Evolutionary conservation across 2,329 filamentous ascomycete species (phyloP), one percentile per base, ranked within the genome.

Genomic region (Colletotrichum brevisporum): DNA sequence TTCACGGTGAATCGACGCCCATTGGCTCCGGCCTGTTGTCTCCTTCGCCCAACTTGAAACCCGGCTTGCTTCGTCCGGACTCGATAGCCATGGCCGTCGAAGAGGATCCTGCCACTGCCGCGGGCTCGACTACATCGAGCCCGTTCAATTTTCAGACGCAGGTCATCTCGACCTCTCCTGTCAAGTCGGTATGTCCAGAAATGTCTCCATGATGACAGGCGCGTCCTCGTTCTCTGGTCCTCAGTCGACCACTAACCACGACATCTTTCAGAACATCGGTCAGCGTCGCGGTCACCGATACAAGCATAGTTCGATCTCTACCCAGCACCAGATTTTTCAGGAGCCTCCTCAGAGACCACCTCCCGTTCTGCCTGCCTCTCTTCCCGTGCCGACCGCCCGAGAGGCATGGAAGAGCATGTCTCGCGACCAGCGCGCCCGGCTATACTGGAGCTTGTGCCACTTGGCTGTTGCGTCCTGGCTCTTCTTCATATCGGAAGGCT

Each of bases 71-170:
- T 77, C 66, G 72, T 73, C 53, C 73, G 43, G 66, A 65, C 61
- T n/a, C 36, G 57, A 75, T 77, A 62, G 75, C 78, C 67, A 81
- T 84, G 78, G 78, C 81, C 58, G 31, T 36, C 10, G 74, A 78
- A 48, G 77, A 79, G 65, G 75, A 60, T 58, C 55, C 59, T 47
- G 48, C 71, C 26, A 60, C 73, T 31, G 73, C 72, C 26, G 70
- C 72, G 24, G 74, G 72, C 24, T 73, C 79, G 31, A 69, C 77
- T 16, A 79, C 78, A 16, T 83, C 82, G 65, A 93, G 91, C 73
- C 95, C 95, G 0, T 98, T 99, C 89, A 98, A 98, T 82, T 98
- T 98, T 81, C 90, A 97, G 82, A 93, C 95, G 1, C 91, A 93
- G 77, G 87, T 90, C 53, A 91, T 94, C 77, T 91, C 92, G 16